Evolutionary conservation across 139 green algal genomes (phyloP), one percentile per base, ranked within the genome.

Genomic region (Pleodorina starrii): DNA sequence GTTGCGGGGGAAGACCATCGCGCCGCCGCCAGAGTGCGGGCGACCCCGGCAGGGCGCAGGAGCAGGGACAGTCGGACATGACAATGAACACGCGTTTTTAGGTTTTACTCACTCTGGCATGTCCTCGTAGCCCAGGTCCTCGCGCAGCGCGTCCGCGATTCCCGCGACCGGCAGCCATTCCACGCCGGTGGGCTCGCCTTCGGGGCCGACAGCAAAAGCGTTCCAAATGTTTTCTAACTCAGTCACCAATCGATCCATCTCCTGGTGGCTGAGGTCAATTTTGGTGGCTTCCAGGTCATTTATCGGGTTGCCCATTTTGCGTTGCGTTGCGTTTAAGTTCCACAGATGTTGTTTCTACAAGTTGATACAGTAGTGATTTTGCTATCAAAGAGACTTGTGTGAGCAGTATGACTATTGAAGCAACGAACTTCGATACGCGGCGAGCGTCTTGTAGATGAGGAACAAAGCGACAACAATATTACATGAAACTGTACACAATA

Each of bases 111-210:
- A 87, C 90, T 97, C 95, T 35, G 90, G 68, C 76, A 92, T 89
- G 82, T 97, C 95, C 85, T 97, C 95, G 73, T 97, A 97, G 19
- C 93, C 91, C 60, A 94, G 51, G 54, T 94, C 91, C 43, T 92
- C 59, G 11, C 78, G 72, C 46, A 93, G 84, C n/a, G 84, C 50
- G 17, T 90, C 69, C 27, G 36, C 91, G 21, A 92, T 79, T 12
- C 87, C 80, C 5, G 89, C 21, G 2, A 89, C 88, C 27, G 91
- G 88, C 78, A 93, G 77, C 90, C 90, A 93, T 59, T 93, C 90
- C 23, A 89, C 68, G 43, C 87, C 90, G 19, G 60, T 88, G 44
- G 69, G 57, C 29, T 44, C 74, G 29, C 84, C 79, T n/a, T n/a
- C n/a, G 32, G 88, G 50, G 1, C 73, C 57, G 29, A 90, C 59